Percentiles rank a stretch among this genome's conserved stretches.
Evolutionary conservation across 345 rosid species (phyloP).

Genomic region (Dimocarpus longan): DNA sequence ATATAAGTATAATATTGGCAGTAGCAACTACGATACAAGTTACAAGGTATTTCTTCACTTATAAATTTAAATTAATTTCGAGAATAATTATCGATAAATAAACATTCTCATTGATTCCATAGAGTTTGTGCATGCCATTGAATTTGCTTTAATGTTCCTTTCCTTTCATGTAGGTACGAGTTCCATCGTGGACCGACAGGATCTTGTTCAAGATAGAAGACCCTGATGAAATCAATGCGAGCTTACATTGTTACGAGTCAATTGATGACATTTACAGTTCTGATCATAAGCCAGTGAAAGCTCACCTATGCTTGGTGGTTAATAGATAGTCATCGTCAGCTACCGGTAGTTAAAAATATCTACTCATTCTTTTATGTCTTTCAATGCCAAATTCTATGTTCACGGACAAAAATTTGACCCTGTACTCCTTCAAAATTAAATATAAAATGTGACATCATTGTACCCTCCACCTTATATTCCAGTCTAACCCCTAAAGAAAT

Average conservation of each 20-base stretch:
- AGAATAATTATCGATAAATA: no score
- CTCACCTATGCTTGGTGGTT: slow-evolving; percentile 38
- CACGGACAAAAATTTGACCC: background rate
- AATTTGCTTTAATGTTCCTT: background rate
- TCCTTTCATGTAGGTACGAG: slow-evolving; percentile 32
- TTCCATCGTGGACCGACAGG: slow-evolving; percentile 55
- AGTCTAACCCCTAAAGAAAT: background rate
- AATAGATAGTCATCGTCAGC: background rate
- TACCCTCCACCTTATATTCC: background rate
- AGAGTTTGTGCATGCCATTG: background rate
- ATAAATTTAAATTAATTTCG: no score
- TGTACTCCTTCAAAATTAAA: background rate
- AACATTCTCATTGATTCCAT: background rate
- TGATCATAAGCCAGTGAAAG: slow-evolving; percentile 48
- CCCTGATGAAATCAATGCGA: slow-evolving; percentile 19
- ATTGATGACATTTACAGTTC: slow-evolving; percentile 42
- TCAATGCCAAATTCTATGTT: no score
- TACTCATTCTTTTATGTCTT: background rate
- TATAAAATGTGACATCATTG: background rate
- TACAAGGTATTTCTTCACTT: slow-evolving; percentile 39
- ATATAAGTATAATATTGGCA: slow-evolving; percentile 60
- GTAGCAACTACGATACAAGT: slow-evolving; percentile 66
- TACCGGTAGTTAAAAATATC: background rate
- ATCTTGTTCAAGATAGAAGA: slow-evolving; percentile 43
- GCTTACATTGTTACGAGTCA: slow-evolving; percentile 37